Percentiles rank a stretch among this genome's conserved stretches.
phyloP scores from a whole-genome alignment of 306 rosid genomes.

The Cicer bijugum region DNA sequence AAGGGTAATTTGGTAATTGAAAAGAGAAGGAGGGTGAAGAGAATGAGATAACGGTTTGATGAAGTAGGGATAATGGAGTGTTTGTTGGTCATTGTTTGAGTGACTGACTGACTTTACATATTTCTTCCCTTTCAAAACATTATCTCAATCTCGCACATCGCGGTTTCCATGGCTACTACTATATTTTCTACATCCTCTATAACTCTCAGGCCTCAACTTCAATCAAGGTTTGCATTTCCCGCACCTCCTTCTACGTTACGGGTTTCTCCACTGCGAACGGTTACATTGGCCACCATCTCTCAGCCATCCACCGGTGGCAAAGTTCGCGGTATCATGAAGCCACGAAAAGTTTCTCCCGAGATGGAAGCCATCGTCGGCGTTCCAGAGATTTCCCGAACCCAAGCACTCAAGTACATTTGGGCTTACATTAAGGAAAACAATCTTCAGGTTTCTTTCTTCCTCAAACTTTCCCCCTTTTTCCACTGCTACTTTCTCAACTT shows the following conservation, averaged over 20 bases:
- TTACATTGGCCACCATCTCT: constrained; percentile 61
- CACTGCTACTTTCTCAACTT: background rate
- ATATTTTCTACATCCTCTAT: constrained; percentile 17
- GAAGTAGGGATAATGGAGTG: background rate
- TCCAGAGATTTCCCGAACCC: constrained; percentile 87
- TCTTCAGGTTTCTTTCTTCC: constrained; percentile 67
- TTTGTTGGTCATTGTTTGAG: background rate
- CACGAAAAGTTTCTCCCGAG: constrained; percentile 77
- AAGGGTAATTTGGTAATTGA: constrained; percentile 31
- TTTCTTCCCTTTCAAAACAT: background rate
- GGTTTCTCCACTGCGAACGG: constrained; percentile 41
- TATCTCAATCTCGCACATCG: constrained; percentile 11
- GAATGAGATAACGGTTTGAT: background rate
- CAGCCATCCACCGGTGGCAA: constrained; percentile 54
- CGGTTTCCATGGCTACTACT: constrained; percentile 5
- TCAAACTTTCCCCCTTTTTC: background rate
- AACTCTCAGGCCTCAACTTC: background rate
- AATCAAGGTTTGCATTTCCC: background rate
- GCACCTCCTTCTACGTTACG: constrained; percentile 46
- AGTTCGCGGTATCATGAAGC: constrained; percentile 88
- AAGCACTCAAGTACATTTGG: constrained; percentile 92
- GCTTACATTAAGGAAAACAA: constrained; percentile 89
- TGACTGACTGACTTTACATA: no score
- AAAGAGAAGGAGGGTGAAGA: background rate
- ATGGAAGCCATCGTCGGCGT: constrained; percentile 82